Base-by-base conservation (phyloP, 2,329 filamentous ascomycete genomes). In the Venturia aucupariae region DNA sequence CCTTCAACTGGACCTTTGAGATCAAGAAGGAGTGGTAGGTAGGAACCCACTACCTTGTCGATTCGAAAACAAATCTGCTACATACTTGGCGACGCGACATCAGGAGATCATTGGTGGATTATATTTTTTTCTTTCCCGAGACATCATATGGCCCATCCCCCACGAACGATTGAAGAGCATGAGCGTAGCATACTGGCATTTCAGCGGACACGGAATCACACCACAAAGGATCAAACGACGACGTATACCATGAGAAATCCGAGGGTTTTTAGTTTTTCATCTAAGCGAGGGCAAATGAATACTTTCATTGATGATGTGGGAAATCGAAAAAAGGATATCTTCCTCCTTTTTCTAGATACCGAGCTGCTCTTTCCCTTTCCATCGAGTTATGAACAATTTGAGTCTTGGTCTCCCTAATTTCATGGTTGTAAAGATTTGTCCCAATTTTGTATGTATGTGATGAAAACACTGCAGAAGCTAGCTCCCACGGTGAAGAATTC, bases 1-100 rank as follows among this genome's bases (percentile, higher is more conserved):
- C 88, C 75, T 99, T 99, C 76, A 89, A 96, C 72, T 99, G 94
- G 94, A 86, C 88, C 67, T 97, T 99, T 73, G 90, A 97, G 74
- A 96, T 99, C 75, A 84, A 89, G 79, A 99, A 97, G 84, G 90
- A 96, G 75, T 97, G 94, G 94, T 90, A 86, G 41, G 11, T n/a
- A n/a, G n/a, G n/a, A n/a, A 15, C 13, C 61, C 39, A 27, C 44
- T 39, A 39, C 35, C 44, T 48, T n/a, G 22, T 11, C 8, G 44
- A n/a, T n/a, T n/a, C n/a, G n/a, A n/a, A n/a, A 48, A 22, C 8
- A 48, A 5, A 48, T 48, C 22, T n/a, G 44, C 19, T 48, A 7
- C 44, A 24, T 5, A 22, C 24, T 24, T 7, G 22, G 44, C 44
- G 44, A 24, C 5, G n/a, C 44, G 22, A 48, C 5, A 22, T 22